Percentiles rank a stretch among this genome's conserved stretches.
These are phyloP conservation scores for Adansonia grandidieri DNA, from an alignment of 441 rosid genomes.

Conservation along the genomic window DNA sequence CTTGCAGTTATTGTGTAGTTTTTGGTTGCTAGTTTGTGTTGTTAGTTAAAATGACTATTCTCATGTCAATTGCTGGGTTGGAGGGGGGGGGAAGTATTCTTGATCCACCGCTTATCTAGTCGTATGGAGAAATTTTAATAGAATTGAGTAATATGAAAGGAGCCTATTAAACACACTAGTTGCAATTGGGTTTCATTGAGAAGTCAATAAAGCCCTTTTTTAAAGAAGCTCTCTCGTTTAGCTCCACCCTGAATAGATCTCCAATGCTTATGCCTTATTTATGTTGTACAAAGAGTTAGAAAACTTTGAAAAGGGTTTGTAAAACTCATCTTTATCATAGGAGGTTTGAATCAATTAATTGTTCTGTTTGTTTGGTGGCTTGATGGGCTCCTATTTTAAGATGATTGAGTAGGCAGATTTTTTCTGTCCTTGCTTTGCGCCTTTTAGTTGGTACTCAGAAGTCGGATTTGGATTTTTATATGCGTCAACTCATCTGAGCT, in stretches of 20 bases:
- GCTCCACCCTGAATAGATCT: not conserved
- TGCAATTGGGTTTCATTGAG: constrained; percentile 16
- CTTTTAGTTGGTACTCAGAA: constrained; percentile 8
- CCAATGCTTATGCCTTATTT: constrained; percentile 15
- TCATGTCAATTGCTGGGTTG: not conserved
- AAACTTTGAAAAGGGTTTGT: constrained; percentile 11
- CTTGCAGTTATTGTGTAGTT: not conserved
- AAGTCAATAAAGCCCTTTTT: not conserved
- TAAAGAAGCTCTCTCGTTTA: constrained; percentile 15
- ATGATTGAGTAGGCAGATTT: constrained; percentile 4
- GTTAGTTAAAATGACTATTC: constrained; percentile 2
- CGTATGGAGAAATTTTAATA: constrained; percentile 4
- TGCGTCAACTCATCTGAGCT: constrained; percentile 1
- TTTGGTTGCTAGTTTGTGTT: constrained; percentile 15
- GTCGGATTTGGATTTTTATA: constrained; percentile 4
- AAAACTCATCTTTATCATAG: not conserved
- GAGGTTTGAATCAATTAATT: not conserved
- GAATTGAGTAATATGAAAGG: not conserved
- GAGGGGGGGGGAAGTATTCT: not conserved
- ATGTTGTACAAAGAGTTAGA: not conserved
- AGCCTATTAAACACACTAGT: not conserved
- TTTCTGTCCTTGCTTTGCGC: not conserved
- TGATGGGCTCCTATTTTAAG: not conserved
- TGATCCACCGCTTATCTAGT: constrained; percentile 1
- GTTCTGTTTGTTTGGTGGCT: constrained; percentile 10